Percentiles rank a stretch among this genome's conserved stretches.
phyloP scores from a whole-genome alignment of 371 early-diverging fungal species.

The Entomophthora muscae region DNA sequence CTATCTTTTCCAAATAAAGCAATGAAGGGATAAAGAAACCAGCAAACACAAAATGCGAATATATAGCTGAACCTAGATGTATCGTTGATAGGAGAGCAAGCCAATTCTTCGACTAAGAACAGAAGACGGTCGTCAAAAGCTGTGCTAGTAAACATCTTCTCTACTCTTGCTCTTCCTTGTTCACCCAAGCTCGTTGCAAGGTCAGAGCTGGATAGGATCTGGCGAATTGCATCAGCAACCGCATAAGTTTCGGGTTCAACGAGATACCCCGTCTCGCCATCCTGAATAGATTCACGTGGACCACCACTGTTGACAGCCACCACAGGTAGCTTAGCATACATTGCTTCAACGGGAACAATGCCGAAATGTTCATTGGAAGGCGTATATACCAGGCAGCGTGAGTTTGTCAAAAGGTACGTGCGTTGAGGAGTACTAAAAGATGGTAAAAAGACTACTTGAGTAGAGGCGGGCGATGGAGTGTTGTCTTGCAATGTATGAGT shows the following conservation, averaged over 20 bases:
- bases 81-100: background rate
- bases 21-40: background rate
- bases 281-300: conserved; percentile 54
- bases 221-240: conserved; percentile 44
- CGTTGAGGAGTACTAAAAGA: conserved; percentile 74
- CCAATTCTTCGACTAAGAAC: background rate
- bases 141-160: background rate
- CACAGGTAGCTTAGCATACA: conserved; percentile 76
- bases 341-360: conserved; percentile 90
- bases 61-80: background rate
- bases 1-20: background rate
- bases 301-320: conserved; percentile 79
- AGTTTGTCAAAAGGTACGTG: conserved; percentile 39
- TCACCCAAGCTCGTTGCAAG: conserved; percentile 9
- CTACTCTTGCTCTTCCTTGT: conserved; percentile 9
- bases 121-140: background rate
- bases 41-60: background rate
- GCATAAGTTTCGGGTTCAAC: conserved; percentile 30
- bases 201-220: conserved; percentile 20
- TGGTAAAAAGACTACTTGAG: conserved; percentile 67
- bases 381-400: conserved; percentile 67
- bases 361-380: conserved; percentile 91
- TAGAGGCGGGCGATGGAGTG: conserved; percentile 16
- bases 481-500: conserved; percentile 13
- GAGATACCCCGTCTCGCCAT: conserved; percentile 62